Evolutionary conservation across 176 grass and related monocot genomes (phyloP).

Genomic region (Oryza australiensis): DNA sequence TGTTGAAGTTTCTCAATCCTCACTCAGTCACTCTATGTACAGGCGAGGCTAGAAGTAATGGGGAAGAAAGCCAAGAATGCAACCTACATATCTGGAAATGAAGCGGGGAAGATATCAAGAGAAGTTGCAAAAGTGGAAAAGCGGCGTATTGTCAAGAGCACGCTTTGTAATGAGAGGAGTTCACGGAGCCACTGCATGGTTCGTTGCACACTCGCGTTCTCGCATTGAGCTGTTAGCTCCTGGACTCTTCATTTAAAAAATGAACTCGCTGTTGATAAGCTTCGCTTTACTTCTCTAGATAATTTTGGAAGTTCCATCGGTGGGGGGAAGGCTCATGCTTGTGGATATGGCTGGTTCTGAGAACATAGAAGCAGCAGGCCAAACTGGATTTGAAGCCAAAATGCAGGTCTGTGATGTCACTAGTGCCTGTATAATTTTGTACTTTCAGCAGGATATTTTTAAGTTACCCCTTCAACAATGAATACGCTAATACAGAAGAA

Average conservation of each 20-base stretch:
- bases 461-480: not conserved
- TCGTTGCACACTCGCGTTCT: constrained; percentile 31
- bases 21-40: constrained; percentile 24
- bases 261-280: not conserved
- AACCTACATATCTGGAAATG: constrained; percentile 77
- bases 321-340: constrained; percentile 91
- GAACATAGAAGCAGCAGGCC: constrained; percentile 92
- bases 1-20: constrained; percentile 24
- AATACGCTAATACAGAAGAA: not conserved
- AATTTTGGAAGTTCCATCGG: constrained; percentile 88
- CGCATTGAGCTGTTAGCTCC: constrained; percentile 1
- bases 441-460: not conserved
- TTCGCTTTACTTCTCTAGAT: constrained; percentile 44
- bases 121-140: constrained; percentile 96
- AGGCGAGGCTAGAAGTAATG: constrained; percentile 79
- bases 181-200: constrained; percentile 92
- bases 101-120: constrained; percentile 74
- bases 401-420: constrained; percentile 62
- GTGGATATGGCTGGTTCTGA: constrained; percentile 98
- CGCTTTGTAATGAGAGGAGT: constrained; percentile 89
- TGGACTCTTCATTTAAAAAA: constrained; percentile 1
- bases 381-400: constrained; percentile 90
- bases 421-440: not conserved
- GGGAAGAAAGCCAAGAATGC: constrained; percentile 95
- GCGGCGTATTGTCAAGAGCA: constrained; percentile 75